phyloP scores from a whole-genome alignment of 2,329 filamentous ascomycete species.

The Lachnum nothofagi region DNA sequence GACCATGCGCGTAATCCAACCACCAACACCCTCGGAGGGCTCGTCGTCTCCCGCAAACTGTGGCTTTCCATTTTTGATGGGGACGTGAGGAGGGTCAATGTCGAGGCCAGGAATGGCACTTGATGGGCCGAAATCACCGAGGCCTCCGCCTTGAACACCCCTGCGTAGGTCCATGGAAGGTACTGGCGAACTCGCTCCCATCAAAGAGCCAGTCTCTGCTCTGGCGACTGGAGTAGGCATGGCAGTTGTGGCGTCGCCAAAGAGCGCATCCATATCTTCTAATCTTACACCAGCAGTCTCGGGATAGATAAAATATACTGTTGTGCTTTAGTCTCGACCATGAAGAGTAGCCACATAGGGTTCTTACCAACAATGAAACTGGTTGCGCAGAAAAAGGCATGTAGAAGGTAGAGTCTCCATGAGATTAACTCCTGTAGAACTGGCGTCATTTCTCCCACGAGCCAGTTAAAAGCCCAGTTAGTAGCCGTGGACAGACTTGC shows the following conservation, averaged over 20 bases:
- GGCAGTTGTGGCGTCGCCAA: conserved; percentile 84
- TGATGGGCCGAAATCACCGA: conserved; percentile 48
- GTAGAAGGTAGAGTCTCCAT: conserved; percentile 90
- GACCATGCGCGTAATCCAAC: conserved; percentile 66
- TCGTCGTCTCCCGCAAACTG: conserved; percentile 33
- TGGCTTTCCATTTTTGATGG: conserved; percentile 46
- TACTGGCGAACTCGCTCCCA: conserved; percentile 72
- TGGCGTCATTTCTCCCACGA: conserved; percentile 92
- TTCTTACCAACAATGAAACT: conserved; percentile 91
- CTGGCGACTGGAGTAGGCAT: conserved; percentile 73
- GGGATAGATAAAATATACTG: conserved; percentile 96
- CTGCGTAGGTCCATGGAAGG: conserved; percentile 69
- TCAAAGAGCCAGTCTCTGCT: conserved; percentile 76
- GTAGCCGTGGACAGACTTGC: conserved; percentile 92
- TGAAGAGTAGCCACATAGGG: neutral
- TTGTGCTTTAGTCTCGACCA: conserved; percentile 2
- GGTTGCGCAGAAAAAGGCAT: conserved; percentile 92
- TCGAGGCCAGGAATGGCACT: conserved; percentile 73
- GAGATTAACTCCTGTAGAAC: conserved; percentile 86
- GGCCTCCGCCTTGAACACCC: conserved; percentile 36
- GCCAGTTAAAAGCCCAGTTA: conserved; percentile 98
- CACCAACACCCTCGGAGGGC: conserved; percentile 52
- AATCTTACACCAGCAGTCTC: conserved; percentile 92
- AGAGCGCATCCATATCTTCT: conserved; percentile 93
- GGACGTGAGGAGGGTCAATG: conserved; percentile 69